A percentile compares a stretch with the other conserved stretches of the same genome.
Evolutionary conservation across 306 rosid species (phyloP).

Genomic region (Heteromeles arbutifolia): DNA sequence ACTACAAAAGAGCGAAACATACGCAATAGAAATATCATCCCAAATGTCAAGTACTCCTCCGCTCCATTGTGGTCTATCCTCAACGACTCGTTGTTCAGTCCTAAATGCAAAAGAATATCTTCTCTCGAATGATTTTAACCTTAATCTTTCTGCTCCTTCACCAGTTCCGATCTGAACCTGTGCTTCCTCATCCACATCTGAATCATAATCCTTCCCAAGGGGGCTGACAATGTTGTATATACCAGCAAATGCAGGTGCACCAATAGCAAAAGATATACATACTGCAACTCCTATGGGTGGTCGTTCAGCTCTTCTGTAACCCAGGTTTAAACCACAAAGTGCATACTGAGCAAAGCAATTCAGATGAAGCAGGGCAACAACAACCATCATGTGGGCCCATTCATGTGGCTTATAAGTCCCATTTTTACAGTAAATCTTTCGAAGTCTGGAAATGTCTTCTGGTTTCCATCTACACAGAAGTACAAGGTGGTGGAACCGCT

Average conservation of each 20-base stretch:
- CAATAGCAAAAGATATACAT: conserved; percentile 63
- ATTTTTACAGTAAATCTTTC: conserved; percentile 73
- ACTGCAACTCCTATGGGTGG: conserved; percentile 84
- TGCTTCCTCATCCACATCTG: conserved; percentile 64
- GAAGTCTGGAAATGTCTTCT: conserved; percentile 51
- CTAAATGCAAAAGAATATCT: conserved; percentile 56
- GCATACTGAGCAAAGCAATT: conserved; percentile 94
- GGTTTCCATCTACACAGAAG: conserved; percentile 75
- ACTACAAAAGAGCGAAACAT: conserved; percentile 73
- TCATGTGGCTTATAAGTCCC: conserved; percentile 86
- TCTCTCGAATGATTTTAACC: conserved; percentile 37
- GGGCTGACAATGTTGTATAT: conserved; percentile 72
- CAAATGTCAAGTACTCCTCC: conserved; percentile 88
- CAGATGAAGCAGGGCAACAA: conserved; percentile 64
- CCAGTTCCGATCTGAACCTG: conserved; percentile 29
- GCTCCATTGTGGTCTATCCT: conserved; percentile 57
- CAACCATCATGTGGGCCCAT: conserved; percentile 91
- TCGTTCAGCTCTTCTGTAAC: conserved; percentile 69
- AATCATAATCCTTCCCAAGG: conserved; percentile 70
- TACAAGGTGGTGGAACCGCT: conserved; percentile 68
- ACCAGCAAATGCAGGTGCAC: conserved; percentile 75
- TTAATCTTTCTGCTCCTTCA: conserved; percentile 26
- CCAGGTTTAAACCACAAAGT: conserved; percentile 76
- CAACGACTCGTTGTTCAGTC: conserved; percentile 34
- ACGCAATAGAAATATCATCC: conserved; percentile 68